Evolutionary conservation across 176 grass and related monocot species (phyloP), one percentile per base, ranked within the genome.

Genomic region (Thalia dealbata): DNA sequence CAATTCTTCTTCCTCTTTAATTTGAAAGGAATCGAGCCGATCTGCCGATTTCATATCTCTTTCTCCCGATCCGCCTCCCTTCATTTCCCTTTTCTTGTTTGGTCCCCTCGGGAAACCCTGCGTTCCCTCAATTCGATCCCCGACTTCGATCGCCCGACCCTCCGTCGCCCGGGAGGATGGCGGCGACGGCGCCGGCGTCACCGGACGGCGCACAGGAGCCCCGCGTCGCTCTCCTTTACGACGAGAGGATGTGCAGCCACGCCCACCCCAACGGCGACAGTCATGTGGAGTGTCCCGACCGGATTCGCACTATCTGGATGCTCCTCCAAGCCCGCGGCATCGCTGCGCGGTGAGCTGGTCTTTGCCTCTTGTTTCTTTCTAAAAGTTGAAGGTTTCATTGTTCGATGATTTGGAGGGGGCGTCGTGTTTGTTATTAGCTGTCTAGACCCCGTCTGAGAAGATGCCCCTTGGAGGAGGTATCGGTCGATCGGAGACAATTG

Each of bases 231-330:
- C 79, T 97, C 22, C 76, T 97, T 15, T 97, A 97, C 83, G 95
- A 97, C 81, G 87, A 97, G 19, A 52, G 95, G 87, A 97, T 97
- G 95, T 91, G 89, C 85, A 64, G 65, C 61, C 95, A 97, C 85
- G 81, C 80, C 73, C 86, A 85, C 25, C 87, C 87, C 1, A 75
- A 92, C 24, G 82, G 89, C 23, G 85, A 86, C 76, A 62, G 71
- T 3, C 93, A 97, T 35, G 87, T 87, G 52, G 93, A 97, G 78
- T 88, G 82, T 30, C 90, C 95, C 73, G 95, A 92, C 55, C 78
- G 95, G 61, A 82, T 92, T 70, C 87, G 90, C 18, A 52, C 80
- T 76, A 88, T 97, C 69, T 91, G 95, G 95, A 81, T 81, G 29
- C 92, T 92, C 79, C 95, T 97, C 76, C 64, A 59, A 73, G 67